Percentiles rank a stretch among this genome's conserved stretches.
phyloP scores from a whole-genome alignment of 495 filamentous ascomycete species.

The Neurospora tetrasperma region DNA sequence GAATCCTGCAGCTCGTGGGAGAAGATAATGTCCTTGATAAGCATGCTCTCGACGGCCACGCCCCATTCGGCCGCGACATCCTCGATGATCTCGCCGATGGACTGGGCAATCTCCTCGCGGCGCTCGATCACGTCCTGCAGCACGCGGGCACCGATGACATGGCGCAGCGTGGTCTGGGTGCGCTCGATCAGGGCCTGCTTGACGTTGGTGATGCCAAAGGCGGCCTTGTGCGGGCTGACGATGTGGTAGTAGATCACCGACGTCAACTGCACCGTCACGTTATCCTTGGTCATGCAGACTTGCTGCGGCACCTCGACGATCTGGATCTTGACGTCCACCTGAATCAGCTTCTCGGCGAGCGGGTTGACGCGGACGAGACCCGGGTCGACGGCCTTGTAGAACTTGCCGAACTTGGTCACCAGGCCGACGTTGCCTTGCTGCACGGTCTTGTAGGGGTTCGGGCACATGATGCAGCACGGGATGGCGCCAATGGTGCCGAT shows the following conservation, averaged over 20 bases:
- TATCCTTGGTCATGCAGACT: constrained; percentile 99
- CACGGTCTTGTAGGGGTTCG: constrained; percentile 96
- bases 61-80: constrained; percentile 92
- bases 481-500: constrained; percentile 79
- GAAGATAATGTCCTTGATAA: constrained; percentile 99
- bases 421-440: constrained; percentile 87
- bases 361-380: constrained; percentile 97
- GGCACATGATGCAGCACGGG: constrained; percentile 85
- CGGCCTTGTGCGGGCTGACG: constrained; percentile 87
- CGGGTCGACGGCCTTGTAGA: constrained; percentile 93
- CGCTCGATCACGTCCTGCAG: constrained; percentile 98
- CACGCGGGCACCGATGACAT: constrained; percentile 92
- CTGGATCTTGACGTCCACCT: constrained; percentile 98
- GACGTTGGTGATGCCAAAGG: constrained; percentile 93
- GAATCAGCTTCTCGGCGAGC: constrained; percentile 78
- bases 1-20: constrained; percentile 90
- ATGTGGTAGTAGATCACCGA: constrained; percentile 99
- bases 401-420: constrained; percentile 91
- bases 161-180: constrained; percentile 94
- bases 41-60: constrained; percentile 93
- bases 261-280: constrained; percentile 85
- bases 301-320: constrained; percentile 95
- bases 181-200: constrained; percentile 92
- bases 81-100: constrained; percentile 95
- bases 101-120: constrained; percentile 89